These are phyloP conservation scores for Dactylonectria macrodidyma DNA, from an alignment of 2,329 filamentous ascomycete species.

Conservation along the genomic window DNA sequence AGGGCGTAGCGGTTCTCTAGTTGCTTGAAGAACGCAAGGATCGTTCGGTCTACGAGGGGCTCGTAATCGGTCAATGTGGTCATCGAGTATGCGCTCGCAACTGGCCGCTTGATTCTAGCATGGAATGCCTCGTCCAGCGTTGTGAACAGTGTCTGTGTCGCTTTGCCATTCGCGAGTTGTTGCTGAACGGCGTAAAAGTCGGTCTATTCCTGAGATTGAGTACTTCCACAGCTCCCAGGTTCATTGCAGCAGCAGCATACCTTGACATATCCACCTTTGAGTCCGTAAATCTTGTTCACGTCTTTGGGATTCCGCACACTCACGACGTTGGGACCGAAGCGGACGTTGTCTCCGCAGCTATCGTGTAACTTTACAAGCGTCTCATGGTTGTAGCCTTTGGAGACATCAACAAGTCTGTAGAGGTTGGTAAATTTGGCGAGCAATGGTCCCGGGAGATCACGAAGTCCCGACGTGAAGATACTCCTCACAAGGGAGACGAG, in stretches of 20 bases:
- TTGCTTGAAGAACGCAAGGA: slow-evolving; percentile 30
- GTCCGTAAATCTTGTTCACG: slow-evolving; percentile 19
- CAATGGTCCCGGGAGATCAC: slow-evolving; percentile 17
- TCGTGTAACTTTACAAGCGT: slow-evolving; percentile 11
- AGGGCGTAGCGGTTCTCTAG: slow-evolving; percentile 32
- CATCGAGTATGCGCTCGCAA: slow-evolving; percentile 41
- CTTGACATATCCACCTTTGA: slow-evolving; percentile 40
- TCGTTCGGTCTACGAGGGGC: slow-evolving; percentile 42
- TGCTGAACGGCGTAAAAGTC: slow-evolving; percentile 21
- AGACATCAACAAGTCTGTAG: slow-evolving; percentile 13
- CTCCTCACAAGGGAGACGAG: neutral
- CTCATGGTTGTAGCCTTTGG: slow-evolving; percentile 19
- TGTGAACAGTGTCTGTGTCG: slow-evolving; percentile 44
- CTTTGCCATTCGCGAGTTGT: slow-evolving; percentile 34
- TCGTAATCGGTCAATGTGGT: slow-evolving; percentile 40
- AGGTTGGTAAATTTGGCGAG: slow-evolving; percentile 19
- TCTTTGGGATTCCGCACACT: slow-evolving; percentile 19
- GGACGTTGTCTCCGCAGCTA: slow-evolving; percentile 13
- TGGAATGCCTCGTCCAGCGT: slow-evolving; percentile 40
- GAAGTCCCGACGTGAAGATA: neutral
- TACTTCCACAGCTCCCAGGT: neutral
- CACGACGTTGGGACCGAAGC: slow-evolving; percentile 13
- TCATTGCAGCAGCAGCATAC: neutral
- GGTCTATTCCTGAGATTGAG: neutral
- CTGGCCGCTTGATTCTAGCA: slow-evolving; percentile 40